Percentiles rank a stretch among this genome's conserved stretches.
phyloP scores from a whole-genome alignment of 192 early-diverging fungal genomes.

The Mortierella antarctica region DNA sequence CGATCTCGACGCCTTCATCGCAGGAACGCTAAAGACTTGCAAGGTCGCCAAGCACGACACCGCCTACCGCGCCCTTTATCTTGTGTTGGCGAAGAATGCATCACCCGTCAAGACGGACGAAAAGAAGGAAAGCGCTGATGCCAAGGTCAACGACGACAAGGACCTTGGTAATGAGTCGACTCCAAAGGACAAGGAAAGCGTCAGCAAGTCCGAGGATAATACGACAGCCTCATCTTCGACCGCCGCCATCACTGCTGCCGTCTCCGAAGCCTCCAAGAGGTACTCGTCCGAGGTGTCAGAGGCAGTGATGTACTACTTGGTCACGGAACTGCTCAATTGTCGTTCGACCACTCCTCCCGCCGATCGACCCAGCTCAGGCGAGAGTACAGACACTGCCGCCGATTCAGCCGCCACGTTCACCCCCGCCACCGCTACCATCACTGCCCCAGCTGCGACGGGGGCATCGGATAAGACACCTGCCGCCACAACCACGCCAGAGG shows the following conservation, averaged over 20 bases:
- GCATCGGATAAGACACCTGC: background rate
- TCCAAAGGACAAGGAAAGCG: constrained; percentile 5
- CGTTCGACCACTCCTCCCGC: background rate
- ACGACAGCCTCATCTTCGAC: constrained; percentile 7
- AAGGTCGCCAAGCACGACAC: constrained; percentile 74
- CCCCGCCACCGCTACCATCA: background rate
- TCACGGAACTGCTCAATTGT: constrained; percentile 60
- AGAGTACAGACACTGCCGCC: background rate
- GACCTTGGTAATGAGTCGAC: constrained; percentile 21
- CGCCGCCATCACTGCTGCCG: constrained; percentile 15
- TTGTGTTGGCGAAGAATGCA: constrained; percentile 60
- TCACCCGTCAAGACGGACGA: constrained; percentile 6
- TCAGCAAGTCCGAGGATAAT: background rate
- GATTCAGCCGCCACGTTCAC: background rate
- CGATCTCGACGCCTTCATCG: constrained; percentile 73
- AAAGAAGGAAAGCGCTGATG: constrained; percentile 37
- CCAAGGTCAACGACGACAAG: constrained; percentile 40
- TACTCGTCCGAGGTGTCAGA: constrained; percentile 61
- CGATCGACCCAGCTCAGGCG: background rate
- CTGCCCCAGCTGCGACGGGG: background rate
- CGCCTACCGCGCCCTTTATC: constrained; percentile 67
- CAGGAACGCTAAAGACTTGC: constrained; percentile 70
- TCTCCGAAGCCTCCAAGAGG: constrained; percentile 45
- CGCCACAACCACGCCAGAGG: background rate
- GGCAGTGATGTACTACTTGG: constrained; percentile 62